phyloP scores from a whole-genome alignment of 2,329 filamentous ascomycete genomes.

The Pestalotiopsis sp. region DNA sequence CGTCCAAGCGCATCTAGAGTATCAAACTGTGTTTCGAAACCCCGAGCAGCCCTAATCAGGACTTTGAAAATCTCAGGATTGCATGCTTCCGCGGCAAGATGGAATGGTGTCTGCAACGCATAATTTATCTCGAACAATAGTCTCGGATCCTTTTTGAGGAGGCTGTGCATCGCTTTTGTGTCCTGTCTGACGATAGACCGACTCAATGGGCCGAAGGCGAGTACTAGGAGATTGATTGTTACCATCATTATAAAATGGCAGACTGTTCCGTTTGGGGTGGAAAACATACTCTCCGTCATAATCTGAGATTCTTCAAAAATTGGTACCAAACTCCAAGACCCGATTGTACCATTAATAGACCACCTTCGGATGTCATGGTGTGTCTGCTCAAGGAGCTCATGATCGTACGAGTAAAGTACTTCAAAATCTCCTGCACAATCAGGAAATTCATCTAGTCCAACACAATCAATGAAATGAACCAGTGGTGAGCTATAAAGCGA shows the following conservation, averaged over 20 bases:
- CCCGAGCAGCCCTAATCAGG: not conserved
- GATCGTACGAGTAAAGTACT: not conserved
- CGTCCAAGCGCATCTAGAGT: not conserved
- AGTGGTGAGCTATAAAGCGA: not conserved
- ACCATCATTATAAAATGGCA: not conserved
- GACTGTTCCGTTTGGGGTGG: not conserved
- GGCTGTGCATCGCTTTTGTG: not conserved
- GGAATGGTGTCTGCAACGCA: constrained; percentile 1
- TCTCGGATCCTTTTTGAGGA: not conserved
- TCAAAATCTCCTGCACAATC: not conserved
- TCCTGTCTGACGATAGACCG: not conserved
- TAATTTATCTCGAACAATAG: not conserved
- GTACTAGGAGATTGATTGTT: not conserved
- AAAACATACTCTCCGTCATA: not conserved
- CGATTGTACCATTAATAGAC: too few species aligned
- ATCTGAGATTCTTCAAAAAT: not conserved
- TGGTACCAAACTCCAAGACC: too few species aligned
- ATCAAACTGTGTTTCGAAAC: not conserved
- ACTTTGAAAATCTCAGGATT: not conserved
- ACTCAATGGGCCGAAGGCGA: not conserved
- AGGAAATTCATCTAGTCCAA: not conserved
- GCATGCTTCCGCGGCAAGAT: not conserved
- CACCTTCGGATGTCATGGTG: not conserved
- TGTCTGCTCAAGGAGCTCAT: not conserved
- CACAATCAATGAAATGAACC: too few species aligned